Evolutionary conservation across 2,329 filamentous ascomycete genomes (phyloP).

Genomic region (Claviceps capensis): DNA sequence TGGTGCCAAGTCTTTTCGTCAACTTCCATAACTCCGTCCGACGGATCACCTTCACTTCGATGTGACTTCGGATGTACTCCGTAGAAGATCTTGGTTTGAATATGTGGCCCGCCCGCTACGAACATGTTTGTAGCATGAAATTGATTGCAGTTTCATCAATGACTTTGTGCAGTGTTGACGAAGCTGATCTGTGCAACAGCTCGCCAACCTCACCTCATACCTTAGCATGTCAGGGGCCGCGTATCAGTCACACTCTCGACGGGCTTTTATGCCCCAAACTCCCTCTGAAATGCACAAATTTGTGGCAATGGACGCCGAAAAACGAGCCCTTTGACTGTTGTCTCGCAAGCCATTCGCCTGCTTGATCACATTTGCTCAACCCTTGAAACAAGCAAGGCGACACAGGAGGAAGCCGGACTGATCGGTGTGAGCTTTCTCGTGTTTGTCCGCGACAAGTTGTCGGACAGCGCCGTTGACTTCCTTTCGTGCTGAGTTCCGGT

Average conservation of each 20-base stretch:
- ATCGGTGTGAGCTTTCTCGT: slow-evolving; percentile 1
- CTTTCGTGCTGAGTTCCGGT: neutral
- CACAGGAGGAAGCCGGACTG: neutral
- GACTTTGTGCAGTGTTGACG: neutral
- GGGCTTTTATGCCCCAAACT: neutral
- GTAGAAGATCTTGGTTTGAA: too few species aligned
- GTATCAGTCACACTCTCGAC: slow-evolving; percentile 1
- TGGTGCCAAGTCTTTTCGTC: too few species aligned
- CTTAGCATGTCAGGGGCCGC: neutral
- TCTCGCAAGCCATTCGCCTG: neutral
- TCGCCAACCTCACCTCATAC: neutral
- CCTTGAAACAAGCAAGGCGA: slow-evolving; percentile 1
- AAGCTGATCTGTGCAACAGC: neutral
- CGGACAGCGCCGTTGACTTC: neutral
- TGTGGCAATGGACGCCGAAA: neutral
- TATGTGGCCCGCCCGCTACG: neutral
- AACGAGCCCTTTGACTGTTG: neutral
- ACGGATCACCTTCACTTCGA: too few species aligned
- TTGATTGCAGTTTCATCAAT: neutral
- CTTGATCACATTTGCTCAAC: neutral
- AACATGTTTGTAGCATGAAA: too few species aligned
- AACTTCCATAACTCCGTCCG: too few species aligned
- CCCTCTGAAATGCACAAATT: neutral
- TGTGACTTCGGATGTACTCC: too few species aligned
- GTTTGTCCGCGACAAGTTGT: neutral